Evolutionary conservation across 2,329 filamentous ascomycete species (phyloP), one percentile per base, ranked within the genome.

Genomic region (Aspergillus carbonarius): DNA sequence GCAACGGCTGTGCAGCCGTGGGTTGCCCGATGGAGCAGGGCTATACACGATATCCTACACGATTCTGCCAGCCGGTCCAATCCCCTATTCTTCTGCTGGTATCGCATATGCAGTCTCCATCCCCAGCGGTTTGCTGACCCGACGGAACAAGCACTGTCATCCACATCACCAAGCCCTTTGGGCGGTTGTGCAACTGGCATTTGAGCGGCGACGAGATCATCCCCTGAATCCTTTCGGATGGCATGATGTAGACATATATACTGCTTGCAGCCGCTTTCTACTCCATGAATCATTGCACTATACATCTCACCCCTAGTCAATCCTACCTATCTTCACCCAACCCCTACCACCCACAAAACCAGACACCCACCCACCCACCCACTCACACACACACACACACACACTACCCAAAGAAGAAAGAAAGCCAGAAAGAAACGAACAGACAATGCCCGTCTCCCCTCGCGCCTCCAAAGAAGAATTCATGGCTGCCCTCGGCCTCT

Each of bases 381-480:
- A 42, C 15, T 3, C 15, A 37, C 13, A 15, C 35, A 2, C 35
- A 17, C 35, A 37, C 5, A 23, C 5, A 3, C 23, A 23, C 3
- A 32, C 8, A 32, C 10, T 9, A 12, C 9, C 7, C 7, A 5
- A 50, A 17, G 30, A 9, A 13, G 13, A 39, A 27, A 42, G 37
- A n/a, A 13, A 20, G 4, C 18, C 2, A 17, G 17, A 49, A 7
- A 12, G 27, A 23, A 23, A 35, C 10, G 15, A 9, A 13, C 15
- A 9, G 13, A 23, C 9, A 15, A 54, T 54, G 51, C 62, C 74
- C 13, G 76, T 77, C 55, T 76, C 76, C 25, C 76, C 77, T 44
- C 74, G 77, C 52, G 76, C 74, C 39, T 75, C 76, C 23, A 79
- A 79, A 60, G 77, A 79, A 54, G 77, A 79, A 60, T 79, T 79